Evolutionary conservation across 345 rosid genomes (phyloP).

Genomic region (Trapa incisa): DNA sequence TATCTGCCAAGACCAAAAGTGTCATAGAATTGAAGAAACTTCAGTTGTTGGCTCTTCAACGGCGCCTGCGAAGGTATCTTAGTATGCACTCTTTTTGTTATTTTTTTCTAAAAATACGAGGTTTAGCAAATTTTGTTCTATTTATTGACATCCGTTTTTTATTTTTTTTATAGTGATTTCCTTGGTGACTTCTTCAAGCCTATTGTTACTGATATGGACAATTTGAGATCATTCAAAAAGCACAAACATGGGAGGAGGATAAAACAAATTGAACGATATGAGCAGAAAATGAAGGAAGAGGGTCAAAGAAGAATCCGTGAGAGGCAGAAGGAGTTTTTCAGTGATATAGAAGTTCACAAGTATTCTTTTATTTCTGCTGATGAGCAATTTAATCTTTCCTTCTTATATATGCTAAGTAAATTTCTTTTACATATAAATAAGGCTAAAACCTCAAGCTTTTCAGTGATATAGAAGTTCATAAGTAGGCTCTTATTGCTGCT

Average conservation of each 20-base stretch:
- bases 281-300: constrained; percentile 90
- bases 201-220: constrained; percentile 53
- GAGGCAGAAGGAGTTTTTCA: constrained; percentile 90
- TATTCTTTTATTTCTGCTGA: constrained; percentile 14
- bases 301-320: constrained; percentile 89
- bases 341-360: constrained; percentile 89
- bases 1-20: constrained; percentile 77
- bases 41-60: constrained; percentile 65
- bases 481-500: too few species aligned
- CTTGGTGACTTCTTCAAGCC: constrained; percentile 75
- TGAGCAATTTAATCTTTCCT: neutral
- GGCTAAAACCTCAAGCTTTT: too few species aligned
- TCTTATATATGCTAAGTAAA: neutral
- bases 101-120: neutral
- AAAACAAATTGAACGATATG: constrained; percentile 74
- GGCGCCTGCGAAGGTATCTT: constrained; percentile 57
- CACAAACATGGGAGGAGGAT: constrained; percentile 84
- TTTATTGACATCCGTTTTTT: constrained; percentile 8
- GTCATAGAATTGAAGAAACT: constrained; percentile 89
- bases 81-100: neutral
- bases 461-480: too few species aligned
- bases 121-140: neutral
- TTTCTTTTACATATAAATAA: too few species aligned
- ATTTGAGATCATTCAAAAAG: constrained; percentile 60
- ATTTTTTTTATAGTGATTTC: constrained; percentile 47